Evolutionary conservation across 2,329 filamentous ascomycete species (phyloP), one percentile per base, ranked within the genome.

Genomic region (Botrytis paeoniae): DNA sequence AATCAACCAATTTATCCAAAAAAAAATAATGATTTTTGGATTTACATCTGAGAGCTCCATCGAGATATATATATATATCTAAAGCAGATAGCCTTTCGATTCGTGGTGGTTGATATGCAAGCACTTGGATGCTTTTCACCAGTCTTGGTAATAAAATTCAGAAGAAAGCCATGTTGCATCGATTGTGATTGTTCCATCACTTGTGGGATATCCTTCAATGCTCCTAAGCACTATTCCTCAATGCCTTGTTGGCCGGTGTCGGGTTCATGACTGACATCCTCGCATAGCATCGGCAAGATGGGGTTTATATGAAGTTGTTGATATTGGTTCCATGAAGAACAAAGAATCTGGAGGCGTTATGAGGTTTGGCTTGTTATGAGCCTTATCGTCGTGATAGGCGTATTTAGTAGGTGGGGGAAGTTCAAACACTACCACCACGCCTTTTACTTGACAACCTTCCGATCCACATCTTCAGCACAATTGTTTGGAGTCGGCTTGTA

Each of bases 371-470:
- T 10, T 61, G 18, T 61, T 61, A 20, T 57, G 25, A 68, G 16
- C 37, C 18, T 35, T 61, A 18, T 61, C 14, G 59, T 39, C 3
- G 6, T 61, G 59, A 60, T 29, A 41, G 62, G 39, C n/a, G 62
- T 37, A 32, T 43, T 7, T n/a, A 2, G 8, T 20, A 12, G 63
- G 63, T 37, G 22, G 39, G 39, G 39, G 41, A 16, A 14, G 22
- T 12, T 65, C 29, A 20, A 63, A 63, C 39, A 29, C 32, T 5
- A 69, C 9, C 14, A 39, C 57, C 10, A 64, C 69, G 69, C 69
- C 69, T 25, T 70, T 51, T 51, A n/a, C 69, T 64, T 64, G 69
- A 70, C 57, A 20, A 29, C 9, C 14, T 16, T 29, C 20, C 45
- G 7, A 35, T 39, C 48, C 63, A 25, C 43, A 48, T 51, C 32